Percentiles rank a stretch among this genome's conserved stretches.
These are phyloP conservation scores for Aspergillus carlsbadensis DNA, from an alignment of 495 filamentous ascomycete genomes.

Conservation along the genomic window DNA sequence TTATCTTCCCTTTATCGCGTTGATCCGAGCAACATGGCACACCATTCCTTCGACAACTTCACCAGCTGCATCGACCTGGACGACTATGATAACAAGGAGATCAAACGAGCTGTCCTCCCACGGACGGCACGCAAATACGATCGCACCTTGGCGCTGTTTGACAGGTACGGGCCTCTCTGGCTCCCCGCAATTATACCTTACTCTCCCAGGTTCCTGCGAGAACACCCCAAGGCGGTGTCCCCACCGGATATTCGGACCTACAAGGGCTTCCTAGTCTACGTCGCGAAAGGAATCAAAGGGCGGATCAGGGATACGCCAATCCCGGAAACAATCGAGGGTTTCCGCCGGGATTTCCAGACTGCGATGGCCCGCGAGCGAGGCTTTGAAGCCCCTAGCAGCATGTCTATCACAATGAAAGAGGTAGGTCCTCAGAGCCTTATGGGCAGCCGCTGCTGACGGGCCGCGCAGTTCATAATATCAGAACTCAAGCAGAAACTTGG, in stretches of 20 bases:
- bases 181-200: background rate
- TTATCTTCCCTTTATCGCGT: background rate
- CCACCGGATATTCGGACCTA: slow-evolving; percentile 1
- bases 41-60: background rate
- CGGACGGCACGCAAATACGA: background rate
- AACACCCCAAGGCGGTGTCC: background rate
- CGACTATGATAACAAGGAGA: background rate
- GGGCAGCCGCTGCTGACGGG: background rate
- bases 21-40: too few species aligned
- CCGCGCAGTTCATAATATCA: background rate
- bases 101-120: background rate
- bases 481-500: background rate
- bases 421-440: background rate
- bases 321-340: background rate
- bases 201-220: background rate
- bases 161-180: background rate
- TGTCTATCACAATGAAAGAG: slow-evolving; percentile 1
- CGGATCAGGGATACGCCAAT: background rate
- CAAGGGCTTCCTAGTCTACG: background rate
- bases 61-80: background rate
- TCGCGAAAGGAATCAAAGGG: background rate
- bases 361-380: background rate
- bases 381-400: background rate
- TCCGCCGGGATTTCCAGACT: background rate
- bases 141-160: background rate